A percentile compares a stretch with the other conserved stretches of the same genome.
Evolutionary conservation across 345 rosid species (phyloP).

Genomic region (Zanthoxylum bungeanum): DNA sequence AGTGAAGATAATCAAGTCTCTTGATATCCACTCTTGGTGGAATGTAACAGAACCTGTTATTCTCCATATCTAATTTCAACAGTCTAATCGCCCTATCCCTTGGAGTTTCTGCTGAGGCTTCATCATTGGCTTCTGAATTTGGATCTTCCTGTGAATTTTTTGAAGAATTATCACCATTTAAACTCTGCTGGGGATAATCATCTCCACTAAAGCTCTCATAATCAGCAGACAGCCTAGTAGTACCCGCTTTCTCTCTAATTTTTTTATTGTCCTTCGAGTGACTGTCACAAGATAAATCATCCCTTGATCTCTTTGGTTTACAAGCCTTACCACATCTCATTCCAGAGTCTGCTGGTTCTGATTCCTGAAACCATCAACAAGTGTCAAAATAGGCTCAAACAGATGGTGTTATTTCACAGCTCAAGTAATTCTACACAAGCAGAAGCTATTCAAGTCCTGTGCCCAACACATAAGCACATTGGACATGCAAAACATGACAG

Average conservation of each 20-base stretch:
- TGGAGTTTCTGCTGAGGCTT: constrained; percentile 11
- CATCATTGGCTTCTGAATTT: neutral
- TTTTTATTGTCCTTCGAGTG: constrained; percentile 17
- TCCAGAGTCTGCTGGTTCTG: neutral
- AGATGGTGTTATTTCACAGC: neutral
- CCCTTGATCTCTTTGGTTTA: constrained; percentile 34
- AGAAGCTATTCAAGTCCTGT: neutral
- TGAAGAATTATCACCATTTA: constrained; percentile 13
- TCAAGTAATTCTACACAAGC: neutral
- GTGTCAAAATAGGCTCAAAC: neutral
- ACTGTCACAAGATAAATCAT: constrained; percentile 17
- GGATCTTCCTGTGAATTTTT: constrained; percentile 15
- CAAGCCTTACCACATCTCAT: neutral
- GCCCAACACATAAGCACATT: neutral
- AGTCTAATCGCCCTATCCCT: constrained; percentile 36
- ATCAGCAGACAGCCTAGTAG: constrained; percentile 13
- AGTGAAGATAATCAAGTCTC: constrained; percentile 62
- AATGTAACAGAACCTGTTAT: constrained; percentile 60
- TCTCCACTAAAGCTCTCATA: constrained; percentile 1
- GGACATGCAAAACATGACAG: neutral
- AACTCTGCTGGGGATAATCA: too few species aligned
- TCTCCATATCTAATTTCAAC: constrained; percentile 65
- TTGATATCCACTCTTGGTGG: constrained; percentile 62
- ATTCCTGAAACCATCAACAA: constrained; percentile 22
- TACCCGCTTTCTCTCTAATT: constrained; percentile 14